These are phyloP conservation scores for Mariannaea sp. DNA, from an alignment of 2,329 filamentous ascomycete genomes.

Conservation along the genomic window DNA sequence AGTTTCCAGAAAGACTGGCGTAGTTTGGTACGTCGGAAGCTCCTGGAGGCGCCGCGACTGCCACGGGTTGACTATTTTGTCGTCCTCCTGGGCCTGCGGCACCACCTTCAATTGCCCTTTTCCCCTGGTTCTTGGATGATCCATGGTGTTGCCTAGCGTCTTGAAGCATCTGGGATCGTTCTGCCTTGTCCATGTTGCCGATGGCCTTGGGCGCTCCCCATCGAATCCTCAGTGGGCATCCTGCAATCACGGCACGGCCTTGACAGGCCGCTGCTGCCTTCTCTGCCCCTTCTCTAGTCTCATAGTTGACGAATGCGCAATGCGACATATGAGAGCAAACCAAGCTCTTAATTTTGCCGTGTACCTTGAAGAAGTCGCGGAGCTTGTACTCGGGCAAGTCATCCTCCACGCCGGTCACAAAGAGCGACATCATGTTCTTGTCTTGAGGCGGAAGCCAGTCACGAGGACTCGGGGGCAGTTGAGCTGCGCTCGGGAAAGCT, in stretches of 20 bases:
- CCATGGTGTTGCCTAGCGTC: conserved; percentile 62
- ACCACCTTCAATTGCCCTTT: conserved; percentile 40
- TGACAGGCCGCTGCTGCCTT: conserved; percentile 82
- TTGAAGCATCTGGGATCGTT: conserved; percentile 78
- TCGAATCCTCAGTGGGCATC: conserved; percentile 85
- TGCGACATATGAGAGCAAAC: conserved; percentile 97
- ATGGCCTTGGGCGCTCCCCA: conserved; percentile 94
- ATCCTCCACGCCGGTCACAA: conserved; percentile 94
- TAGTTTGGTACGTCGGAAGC: conserved; percentile 75
- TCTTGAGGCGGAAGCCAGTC: conserved; percentile 88
- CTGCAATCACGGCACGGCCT: conserved; percentile 86
- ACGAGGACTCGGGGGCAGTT: conserved; percentile 78
- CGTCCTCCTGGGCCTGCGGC: conserved; percentile 31
- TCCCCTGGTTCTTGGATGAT: conserved; percentile 21
- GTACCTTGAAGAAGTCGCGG: conserved; percentile 85
- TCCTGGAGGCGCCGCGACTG: conserved; percentile 79
- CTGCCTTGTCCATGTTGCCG: conserved; percentile 87
- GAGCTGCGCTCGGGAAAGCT: conserved; percentile 71
- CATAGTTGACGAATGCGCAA: conserved; percentile 95
- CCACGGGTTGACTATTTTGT: conserved; percentile 31
- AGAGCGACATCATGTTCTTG: conserved; percentile 86
- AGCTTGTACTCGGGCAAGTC: conserved; percentile 92
- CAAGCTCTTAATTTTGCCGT: conserved; percentile 88
- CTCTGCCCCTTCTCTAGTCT: conserved; percentile 82
- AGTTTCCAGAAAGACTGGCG: conserved; percentile 83